These are phyloP conservation scores for Arachis monticola DNA, from an alignment of 331 rosid species.

Conservation along the genomic window DNA sequence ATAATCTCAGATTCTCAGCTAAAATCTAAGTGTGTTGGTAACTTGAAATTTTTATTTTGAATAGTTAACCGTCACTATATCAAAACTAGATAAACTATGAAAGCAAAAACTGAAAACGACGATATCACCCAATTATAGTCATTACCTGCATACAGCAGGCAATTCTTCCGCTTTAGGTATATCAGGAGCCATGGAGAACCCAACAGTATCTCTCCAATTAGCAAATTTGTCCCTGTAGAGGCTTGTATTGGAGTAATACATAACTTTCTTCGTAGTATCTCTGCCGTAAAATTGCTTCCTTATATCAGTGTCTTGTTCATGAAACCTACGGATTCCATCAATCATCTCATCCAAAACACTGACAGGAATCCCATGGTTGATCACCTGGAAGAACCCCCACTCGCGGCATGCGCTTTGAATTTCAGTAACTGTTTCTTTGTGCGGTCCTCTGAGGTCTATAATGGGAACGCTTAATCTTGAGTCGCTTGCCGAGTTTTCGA, in stretches of 20 bases:
- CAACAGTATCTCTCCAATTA: constrained; percentile 39
- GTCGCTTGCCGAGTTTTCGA: not conserved
- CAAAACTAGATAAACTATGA: too few species aligned
- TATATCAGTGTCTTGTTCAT: constrained; percentile 29
- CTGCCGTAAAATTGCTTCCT: constrained; percentile 27
- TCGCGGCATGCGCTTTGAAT: constrained; percentile 32
- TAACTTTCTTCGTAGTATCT: constrained; percentile 28
- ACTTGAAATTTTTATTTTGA: too few species aligned
- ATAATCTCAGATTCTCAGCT: too few species aligned
- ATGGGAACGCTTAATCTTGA: constrained; percentile 36
- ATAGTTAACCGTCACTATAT: too few species aligned
- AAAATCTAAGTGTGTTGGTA: too few species aligned
- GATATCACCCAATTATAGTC: not conserved
- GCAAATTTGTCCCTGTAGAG: constrained; percentile 12
- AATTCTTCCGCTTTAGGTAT: constrained; percentile 36
- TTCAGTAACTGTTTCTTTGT: not conserved
- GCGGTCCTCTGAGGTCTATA: constrained; percentile 33
- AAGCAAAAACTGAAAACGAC: too few species aligned
- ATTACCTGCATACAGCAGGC: constrained; percentile 50
- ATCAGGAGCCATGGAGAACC: constrained; percentile 9
- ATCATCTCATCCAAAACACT: constrained; percentile 26
- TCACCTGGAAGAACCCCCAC: constrained; percentile 47
- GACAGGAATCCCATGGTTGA: constrained; percentile 42
- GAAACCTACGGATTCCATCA: constrained; percentile 25
- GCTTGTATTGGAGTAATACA: constrained; percentile 22